Conservation (phyloP, 1,284 basidiomycete species). For the Tilletia horrida region DNA sequence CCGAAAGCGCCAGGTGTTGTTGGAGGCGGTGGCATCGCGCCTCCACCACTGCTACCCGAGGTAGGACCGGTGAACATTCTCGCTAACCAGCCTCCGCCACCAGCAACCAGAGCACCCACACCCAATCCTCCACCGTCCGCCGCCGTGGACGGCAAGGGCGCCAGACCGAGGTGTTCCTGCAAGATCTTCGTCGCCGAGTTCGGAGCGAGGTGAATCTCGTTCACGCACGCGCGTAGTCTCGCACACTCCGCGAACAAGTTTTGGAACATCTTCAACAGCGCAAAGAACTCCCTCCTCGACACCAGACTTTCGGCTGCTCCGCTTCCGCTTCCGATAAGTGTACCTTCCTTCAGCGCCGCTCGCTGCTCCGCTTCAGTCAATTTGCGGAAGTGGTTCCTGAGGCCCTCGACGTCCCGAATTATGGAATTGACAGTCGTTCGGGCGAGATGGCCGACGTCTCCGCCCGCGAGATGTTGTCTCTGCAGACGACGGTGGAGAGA, state of each 20-base stretch:
- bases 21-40: background rate
- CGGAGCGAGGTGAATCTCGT: conserved; percentile 87
- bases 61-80: conserved; percentile 31
- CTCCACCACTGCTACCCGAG: conserved; percentile 21
- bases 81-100: conserved; percentile 33
- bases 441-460: conserved; percentile 82
- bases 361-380: conserved; percentile 60
- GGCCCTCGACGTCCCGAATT: conserved; percentile 66
- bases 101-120: conserved; percentile 18
- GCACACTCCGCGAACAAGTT: conserved; percentile 82
- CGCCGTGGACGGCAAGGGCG: conserved; percentile 24
- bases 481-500: conserved; percentile 85
- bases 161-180: conserved; percentile 44
- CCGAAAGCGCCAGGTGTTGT: conserved; percentile 13
- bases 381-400: conserved; percentile 72
- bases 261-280: conserved; percentile 77
- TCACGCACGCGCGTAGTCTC: conserved; percentile 74
- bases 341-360: conserved; percentile 20
- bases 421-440: conserved; percentile 76
- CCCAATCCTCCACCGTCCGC: background rate
- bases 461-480: conserved; percentile 76
- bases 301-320: conserved; percentile 58
- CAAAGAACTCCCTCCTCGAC: conserved; percentile 76
- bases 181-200: conserved; percentile 59
- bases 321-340: conserved; percentile 48